Conservation (phyloP, 2,329 filamentous ascomycete genomes). For the Cercospora sp. region DNA sequence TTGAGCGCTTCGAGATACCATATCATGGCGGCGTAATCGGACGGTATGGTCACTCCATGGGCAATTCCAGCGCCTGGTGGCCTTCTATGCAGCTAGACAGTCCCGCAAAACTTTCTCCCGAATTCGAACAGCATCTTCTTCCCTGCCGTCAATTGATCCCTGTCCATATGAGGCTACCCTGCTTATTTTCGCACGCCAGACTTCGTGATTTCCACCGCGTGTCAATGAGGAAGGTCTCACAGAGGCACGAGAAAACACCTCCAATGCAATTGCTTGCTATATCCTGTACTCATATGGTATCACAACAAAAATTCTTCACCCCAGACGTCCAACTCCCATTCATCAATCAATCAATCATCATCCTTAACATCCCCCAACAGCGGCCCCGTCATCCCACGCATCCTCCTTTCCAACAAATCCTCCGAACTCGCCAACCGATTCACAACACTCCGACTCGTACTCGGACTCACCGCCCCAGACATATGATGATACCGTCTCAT, state of each 20-base stretch:
- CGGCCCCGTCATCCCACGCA: constrained; percentile 47
- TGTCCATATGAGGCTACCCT: too few relatives aligned
- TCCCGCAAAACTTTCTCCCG: constrained; percentile 10
- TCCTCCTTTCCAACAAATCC: constrained; percentile 50
- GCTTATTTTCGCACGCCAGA: too few relatives aligned
- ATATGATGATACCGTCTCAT: constrained; percentile 31
- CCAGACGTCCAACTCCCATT: neutral
- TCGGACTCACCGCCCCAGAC: constrained; percentile 34
- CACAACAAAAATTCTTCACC: neutral
- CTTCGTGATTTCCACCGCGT: too few relatives aligned
- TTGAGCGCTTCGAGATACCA: constrained; percentile 11
- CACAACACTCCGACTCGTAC: constrained; percentile 43
- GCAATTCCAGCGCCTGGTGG: neutral
- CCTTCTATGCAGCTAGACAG: constrained; percentile 16
- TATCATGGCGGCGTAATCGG: constrained; percentile 14
- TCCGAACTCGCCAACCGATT: constrained; percentile 48
- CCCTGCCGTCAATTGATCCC: too few relatives aligned
- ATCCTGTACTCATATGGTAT: constrained; percentile 1
- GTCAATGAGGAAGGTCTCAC: too few relatives aligned
- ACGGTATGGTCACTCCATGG: neutral
- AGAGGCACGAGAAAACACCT: neutral
- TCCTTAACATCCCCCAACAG: constrained; percentile 12
- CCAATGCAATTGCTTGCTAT: constrained; percentile 10
- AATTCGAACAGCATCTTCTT: neutral
- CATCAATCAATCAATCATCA: constrained; percentile 4